phyloP scores from a whole-genome alignment of 257 asterid genomes.

The Fraxinus excelsior region DNA sequence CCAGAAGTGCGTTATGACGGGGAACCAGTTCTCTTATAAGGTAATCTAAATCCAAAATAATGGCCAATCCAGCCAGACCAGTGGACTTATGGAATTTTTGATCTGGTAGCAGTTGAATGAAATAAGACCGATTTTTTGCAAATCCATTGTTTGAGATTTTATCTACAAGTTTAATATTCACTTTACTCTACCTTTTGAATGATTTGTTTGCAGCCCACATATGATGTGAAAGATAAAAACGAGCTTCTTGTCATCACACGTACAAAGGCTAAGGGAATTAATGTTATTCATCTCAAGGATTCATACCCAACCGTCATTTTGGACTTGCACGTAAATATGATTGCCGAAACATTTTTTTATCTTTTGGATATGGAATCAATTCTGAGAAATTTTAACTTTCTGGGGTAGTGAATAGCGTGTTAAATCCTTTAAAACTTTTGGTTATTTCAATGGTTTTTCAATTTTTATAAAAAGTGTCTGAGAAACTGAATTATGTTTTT shows the following conservation, averaged over 20 bases:
- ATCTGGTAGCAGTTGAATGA: background rate
- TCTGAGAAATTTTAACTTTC: background rate
- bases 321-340: background rate
- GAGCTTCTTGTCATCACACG: slow-evolving; percentile 59
- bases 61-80: background rate
- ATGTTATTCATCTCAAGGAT: slow-evolving; percentile 80
- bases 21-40: slow-evolving; percentile 70
- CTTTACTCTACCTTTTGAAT: background rate
- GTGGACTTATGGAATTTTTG: background rate
- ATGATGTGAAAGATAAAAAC: slow-evolving; percentile 57
- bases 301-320: too few relatives aligned
- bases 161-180: too few relatives aligned
- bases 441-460: too few relatives aligned
- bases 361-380: background rate
- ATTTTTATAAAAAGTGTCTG: too few relatives aligned
- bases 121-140: background rate
- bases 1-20: slow-evolving; percentile 78
- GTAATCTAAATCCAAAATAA: slow-evolving; percentile 39
- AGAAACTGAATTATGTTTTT: too few relatives aligned
- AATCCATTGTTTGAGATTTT: background rate
- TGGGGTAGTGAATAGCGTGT: background rate
- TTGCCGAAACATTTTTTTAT: background rate
- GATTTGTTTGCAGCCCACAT: slow-evolving; percentile 52
- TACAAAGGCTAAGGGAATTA: slow-evolving; percentile 67
- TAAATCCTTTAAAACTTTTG: too few relatives aligned